Conservation (phyloP, 805 yeast species). For the Teunomyces tritomae region DNA sequence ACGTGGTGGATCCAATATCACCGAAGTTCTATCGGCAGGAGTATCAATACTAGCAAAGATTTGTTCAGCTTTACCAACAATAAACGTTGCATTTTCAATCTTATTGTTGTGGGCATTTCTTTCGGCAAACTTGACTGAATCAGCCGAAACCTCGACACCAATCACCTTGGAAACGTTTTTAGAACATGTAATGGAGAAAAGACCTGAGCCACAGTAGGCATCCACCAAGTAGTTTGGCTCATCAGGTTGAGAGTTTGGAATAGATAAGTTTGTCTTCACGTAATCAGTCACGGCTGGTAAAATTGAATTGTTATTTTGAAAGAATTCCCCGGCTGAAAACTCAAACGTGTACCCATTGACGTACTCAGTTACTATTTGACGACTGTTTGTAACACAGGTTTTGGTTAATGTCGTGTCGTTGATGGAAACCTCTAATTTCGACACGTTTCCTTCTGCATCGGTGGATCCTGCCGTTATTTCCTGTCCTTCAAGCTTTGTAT, state of each 20-base stretch:
- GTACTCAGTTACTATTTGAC: constrained; percentile 77
- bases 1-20: constrained; percentile 94
- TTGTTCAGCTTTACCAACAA: constrained; percentile 90
- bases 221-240: constrained; percentile 70
- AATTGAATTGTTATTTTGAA: constrained; percentile 92
- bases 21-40: constrained; percentile 75
- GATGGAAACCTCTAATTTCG: constrained; percentile 23
- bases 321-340: constrained; percentile 93
- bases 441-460: constrained; percentile 33
- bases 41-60: constrained; percentile 77
- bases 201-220: constrained; percentile 95
- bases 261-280: constrained; percentile 66
- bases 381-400: constrained; percentile 75
- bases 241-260: constrained; percentile 29
- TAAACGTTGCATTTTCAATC: constrained; percentile 74
- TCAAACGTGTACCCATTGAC: constrained; percentile 75
- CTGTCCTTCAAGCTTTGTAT: constrained; percentile 43
- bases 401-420: constrained; percentile 40
- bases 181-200: constrained; percentile 86
- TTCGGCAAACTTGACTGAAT: constrained; percentile 84
- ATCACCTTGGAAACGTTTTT: constrained; percentile 76
- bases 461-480: constrained; percentile 44
- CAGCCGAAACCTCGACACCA: constrained; percentile 93
- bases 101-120: constrained; percentile 75
- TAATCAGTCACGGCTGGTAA: constrained; percentile 79